Conservation (phyloP, 2,329 filamentous ascomycete genomes). For the Botryosphaeria dothidea region DNA sequence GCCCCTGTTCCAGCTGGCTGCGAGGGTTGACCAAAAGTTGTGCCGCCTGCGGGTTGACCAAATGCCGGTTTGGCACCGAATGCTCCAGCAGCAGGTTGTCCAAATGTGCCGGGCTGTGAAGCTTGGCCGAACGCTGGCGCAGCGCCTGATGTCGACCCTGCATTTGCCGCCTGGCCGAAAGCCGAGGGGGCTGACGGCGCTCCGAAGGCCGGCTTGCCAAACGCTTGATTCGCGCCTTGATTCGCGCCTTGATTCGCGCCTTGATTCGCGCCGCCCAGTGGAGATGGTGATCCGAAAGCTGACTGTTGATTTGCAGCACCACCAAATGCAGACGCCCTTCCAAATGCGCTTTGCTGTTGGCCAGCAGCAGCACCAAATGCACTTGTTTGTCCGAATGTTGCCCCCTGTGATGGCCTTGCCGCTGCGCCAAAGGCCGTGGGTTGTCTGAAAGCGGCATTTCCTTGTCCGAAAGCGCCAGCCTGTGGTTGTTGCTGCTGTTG, state of each 20-base stretch:
- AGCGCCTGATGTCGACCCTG: background rate
- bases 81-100: slow-evolving; percentile 30
- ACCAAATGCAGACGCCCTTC: slow-evolving; percentile 21
- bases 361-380: background rate
- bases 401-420: background rate
- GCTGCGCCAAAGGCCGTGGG: slow-evolving; percentile 12
- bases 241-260: too few species aligned
- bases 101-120: slow-evolving; percentile 20
- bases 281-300: background rate
- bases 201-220: slow-evolving; percentile 27
- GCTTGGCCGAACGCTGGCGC: slow-evolving; percentile 27
- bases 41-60: slow-evolving; percentile 33
- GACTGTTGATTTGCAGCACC: background rate
- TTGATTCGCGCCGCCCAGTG: slow-evolving; percentile 19
- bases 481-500: background rate
- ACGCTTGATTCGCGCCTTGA: slow-evolving; percentile 24
- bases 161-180: slow-evolving; percentile 29
- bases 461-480: background rate
- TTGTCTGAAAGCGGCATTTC: background rate
- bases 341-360: slow-evolving; percentile 11
- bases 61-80: slow-evolving; percentile 26
- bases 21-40: slow-evolving; percentile 29
- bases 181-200: slow-evolving; percentile 20
- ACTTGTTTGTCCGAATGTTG: slow-evolving; percentile 6
- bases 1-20: slow-evolving; percentile 18